These are phyloP conservation scores for Salix suchowensis DNA, from an alignment of 345 rosid species.

Conservation along the genomic window DNA sequence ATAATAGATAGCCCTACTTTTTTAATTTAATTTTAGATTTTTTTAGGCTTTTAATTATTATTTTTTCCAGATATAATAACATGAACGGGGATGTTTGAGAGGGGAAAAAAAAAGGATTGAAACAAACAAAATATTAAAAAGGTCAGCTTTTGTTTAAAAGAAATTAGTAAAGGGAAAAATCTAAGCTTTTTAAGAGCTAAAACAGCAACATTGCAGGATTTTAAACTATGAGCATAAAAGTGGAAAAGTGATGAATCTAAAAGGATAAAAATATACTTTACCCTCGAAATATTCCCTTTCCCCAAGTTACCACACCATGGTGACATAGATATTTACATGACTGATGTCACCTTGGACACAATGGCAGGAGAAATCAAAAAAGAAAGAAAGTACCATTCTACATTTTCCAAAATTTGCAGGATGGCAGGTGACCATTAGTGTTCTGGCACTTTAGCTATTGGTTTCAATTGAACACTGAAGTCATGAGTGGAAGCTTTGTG, in stretches of 20 bases:
- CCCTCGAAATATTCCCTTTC: neutral
- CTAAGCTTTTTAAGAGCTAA: neutral
- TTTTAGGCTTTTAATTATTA: neutral
- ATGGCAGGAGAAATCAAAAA: neutral
- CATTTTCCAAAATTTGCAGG: neutral
- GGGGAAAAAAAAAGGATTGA: neutral
- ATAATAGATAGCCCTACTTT: neutral
- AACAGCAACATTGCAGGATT: too few relatives aligned
- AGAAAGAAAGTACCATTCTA: neutral
- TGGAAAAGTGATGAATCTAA: too few relatives aligned
- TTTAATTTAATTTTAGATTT: too few relatives aligned
- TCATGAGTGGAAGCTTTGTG: neutral
- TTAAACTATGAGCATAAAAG: too few relatives aligned
- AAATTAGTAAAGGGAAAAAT: too few relatives aligned
- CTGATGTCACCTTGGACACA: neutral
- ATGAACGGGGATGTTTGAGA: too few relatives aligned
- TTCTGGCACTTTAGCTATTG: neutral
- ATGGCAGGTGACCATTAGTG: neutral
- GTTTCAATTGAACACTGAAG: neutral
- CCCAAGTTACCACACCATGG: neutral
- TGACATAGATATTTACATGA: neutral
- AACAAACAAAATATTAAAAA: too few relatives aligned
- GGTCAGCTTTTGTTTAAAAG: too few relatives aligned
- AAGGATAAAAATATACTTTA: too few relatives aligned
- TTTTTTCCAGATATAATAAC: neutral